Evolutionary conservation across 805 yeast species (phyloP).

Genomic region (Spathaspora hagerdaliae): DNA sequence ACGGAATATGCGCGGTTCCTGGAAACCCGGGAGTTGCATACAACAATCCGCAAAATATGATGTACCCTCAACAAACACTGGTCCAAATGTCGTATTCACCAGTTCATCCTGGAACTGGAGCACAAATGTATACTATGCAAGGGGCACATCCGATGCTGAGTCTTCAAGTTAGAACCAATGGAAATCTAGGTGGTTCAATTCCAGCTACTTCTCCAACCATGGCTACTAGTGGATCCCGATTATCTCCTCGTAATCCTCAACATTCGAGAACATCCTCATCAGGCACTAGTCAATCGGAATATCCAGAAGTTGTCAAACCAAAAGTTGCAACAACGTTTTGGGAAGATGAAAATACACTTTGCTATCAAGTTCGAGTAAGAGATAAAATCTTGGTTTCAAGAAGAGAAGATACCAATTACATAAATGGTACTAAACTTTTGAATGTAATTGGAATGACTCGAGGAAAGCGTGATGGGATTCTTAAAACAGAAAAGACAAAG

Average conservation of each 20-base stretch:
- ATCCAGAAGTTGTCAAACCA: slow-evolving; percentile 23
- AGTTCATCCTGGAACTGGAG: neutral
- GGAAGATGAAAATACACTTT: slow-evolving; percentile 34
- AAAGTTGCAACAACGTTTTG: slow-evolving; percentile 32
- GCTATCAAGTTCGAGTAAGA: slow-evolving; percentile 34
- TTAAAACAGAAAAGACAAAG: slow-evolving; percentile 29
- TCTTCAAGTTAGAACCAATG: neutral
- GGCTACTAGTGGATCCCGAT: neutral
- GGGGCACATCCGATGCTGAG: neutral
- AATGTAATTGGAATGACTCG: slow-evolving; percentile 38
- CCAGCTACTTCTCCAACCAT: neutral
- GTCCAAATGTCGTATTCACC: slow-evolving; percentile 5
- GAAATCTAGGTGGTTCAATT: neutral
- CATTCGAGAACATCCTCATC: slow-evolving; percentile 15
- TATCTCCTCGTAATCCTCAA: slow-evolving; percentile 2
- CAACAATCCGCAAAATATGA: neutral
- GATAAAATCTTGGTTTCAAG: slow-evolving; percentile 29
- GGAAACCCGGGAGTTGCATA: neutral
- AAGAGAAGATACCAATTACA: slow-evolving; percentile 29
- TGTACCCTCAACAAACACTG: slow-evolving; percentile 4
- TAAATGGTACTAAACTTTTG: slow-evolving; percentile 36
- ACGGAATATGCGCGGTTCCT: neutral
- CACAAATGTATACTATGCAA: slow-evolving; percentile 4
- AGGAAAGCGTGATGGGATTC: slow-evolving; percentile 38
- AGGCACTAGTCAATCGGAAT: slow-evolving; percentile 9